Evolutionary conservation across 129 eudicot species (phyloP).

Genomic region (Apium graveolens): DNA sequence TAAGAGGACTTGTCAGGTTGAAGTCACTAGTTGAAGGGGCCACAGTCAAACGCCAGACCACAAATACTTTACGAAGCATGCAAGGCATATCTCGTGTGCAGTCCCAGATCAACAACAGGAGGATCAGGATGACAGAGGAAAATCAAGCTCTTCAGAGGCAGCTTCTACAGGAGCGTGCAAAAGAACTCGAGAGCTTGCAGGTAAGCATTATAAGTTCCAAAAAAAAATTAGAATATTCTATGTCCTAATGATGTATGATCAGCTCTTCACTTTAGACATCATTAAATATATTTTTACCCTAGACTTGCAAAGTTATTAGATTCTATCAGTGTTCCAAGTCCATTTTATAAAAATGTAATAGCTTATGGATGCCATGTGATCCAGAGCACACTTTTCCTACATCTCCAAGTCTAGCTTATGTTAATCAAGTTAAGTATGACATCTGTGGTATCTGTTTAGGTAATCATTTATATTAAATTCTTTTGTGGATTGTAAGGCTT

Average conservation of each 20-base stretch:
- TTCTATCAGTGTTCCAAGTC: background rate
- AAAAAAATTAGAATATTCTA: background rate
- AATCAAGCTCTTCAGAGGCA: slow-evolving; percentile 83
- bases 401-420: background rate
- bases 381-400: background rate
- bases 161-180: slow-evolving; percentile 73
- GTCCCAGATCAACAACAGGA: slow-evolving; percentile 69
- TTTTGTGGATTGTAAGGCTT: background rate
- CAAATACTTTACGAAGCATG: slow-evolving; percentile 78
- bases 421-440: background rate
- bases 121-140: slow-evolving; percentile 82
- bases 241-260: background rate
- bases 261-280: background rate
- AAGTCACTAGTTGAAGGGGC: slow-evolving; percentile 81
- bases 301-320: background rate
- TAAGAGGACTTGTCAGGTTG: slow-evolving; percentile 83
- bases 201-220: slow-evolving; percentile 24
- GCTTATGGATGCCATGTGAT: background rate
- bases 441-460: background rate
- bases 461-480: background rate
- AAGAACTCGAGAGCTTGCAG: slow-evolving; percentile 67
- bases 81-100: slow-evolving; percentile 85
- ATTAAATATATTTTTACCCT: background rate
- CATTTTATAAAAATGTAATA: background rate
- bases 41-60: slow-evolving; percentile 69